Base-by-base conservation (phyloP, 352 stramenopile genomes). In the Phytophthora pistaciae region DNA sequence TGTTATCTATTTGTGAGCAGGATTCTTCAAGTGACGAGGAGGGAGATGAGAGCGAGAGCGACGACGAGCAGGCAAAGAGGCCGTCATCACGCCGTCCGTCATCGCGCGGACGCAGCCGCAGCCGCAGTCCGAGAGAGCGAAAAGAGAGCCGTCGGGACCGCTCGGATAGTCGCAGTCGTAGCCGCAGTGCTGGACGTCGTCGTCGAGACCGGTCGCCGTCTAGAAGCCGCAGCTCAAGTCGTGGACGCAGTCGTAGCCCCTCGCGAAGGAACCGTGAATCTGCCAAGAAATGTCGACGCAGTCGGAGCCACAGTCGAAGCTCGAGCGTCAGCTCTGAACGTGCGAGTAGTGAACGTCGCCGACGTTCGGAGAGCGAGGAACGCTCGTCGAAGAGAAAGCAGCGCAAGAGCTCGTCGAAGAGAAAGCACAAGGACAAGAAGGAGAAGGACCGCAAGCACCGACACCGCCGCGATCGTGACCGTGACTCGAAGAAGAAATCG, bases 21-120 rank as follows among this genome's bases (percentile, higher is more conserved):
- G 72, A 87, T 66, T 85, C 66, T 63, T 85, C 77, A 44, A 84
- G 74, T 57, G 79, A 89, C 31, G 81, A 87, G 64, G 78, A 89
- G 9, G 70, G 70, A 62, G 70, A 73, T 20, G 82, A 83, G 46
- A 71, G 72, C 46, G 72, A 85, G 44, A 61, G 56, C 25, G 55
- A 70, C 62, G 71, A 72, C 38, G 60, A 84, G 50, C 61, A 75
- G 20, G 25, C 56, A 27, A 56, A 46, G 27, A 55, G 38, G 42
- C 38, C 46, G 53, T 70, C 60, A 7, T 64, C 64, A 55, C 69
- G 52, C 38, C 64, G 61, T 55, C 64, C 65, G 21, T 65, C 68
- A 42, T 71, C 74, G 6, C 77, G 66, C 48, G 64, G 68, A 63
- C 73, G 72, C 60, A 85, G 67, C 42, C 73, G 80, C 21, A 42